Conservation (phyloP, 768 basidiomycete species). For the Termitomyces sp. region DNA sequence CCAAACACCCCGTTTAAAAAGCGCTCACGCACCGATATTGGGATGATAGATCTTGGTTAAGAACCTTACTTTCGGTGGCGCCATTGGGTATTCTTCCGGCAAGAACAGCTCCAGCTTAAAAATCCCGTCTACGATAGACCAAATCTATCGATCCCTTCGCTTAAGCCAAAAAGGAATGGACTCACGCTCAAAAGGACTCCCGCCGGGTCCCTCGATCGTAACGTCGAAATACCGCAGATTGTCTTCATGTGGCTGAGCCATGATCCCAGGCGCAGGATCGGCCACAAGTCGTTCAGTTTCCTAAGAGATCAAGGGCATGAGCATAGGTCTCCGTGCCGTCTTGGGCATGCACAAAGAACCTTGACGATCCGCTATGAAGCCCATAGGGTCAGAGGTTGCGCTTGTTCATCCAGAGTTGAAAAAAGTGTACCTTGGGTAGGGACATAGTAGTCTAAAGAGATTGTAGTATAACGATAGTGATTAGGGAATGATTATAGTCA, state of each 20-base stretch:
- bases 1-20: neutral
- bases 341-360: constrained; percentile 19
- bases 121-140: constrained; percentile 57
- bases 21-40: constrained; percentile 81
- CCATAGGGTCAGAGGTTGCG: neutral
- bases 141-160: neutral
- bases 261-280: constrained; percentile 96
- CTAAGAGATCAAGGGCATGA: constrained; percentile 32
- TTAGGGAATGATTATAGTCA: neutral
- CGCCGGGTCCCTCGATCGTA: constrained; percentile 89
- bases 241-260: constrained; percentile 93
- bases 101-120: constrained; percentile 97
- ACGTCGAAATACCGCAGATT: constrained; percentile 99
- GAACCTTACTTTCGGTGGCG: constrained; percentile 96
- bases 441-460: constrained; percentile 26
- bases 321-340: neutral
- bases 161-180: neutral
- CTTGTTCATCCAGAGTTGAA: neutral
- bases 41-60: constrained; percentile 99
- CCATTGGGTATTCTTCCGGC: constrained; percentile 99
- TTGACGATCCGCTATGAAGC: constrained; percentile 43
- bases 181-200: constrained; percentile 85
- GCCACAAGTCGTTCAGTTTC: constrained; percentile 96
- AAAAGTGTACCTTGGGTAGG: constrained; percentile 43
- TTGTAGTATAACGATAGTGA: constrained; percentile 8